Percentiles rank a stretch among this genome's conserved stretches.
These are phyloP conservation scores for Trematosphaeria pertusa DNA, from an alignment of 2,329 filamentous ascomycete species.

Conservation along the genomic window DNA sequence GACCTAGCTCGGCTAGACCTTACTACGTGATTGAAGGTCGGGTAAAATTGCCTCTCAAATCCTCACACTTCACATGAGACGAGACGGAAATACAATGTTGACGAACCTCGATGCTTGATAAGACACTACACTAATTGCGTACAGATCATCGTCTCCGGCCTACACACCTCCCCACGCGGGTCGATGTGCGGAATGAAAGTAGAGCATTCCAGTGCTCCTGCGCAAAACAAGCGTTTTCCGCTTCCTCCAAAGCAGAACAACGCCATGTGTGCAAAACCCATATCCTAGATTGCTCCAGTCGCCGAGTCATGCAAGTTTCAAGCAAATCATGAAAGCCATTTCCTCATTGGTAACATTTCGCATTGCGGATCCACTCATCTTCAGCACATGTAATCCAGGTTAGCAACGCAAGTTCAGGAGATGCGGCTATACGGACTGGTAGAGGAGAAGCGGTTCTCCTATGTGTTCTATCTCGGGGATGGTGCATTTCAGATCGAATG, in stretches of 20 bases:
- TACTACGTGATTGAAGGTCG: slow-evolving; percentile 3
- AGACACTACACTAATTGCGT: slow-evolving; percentile 41
- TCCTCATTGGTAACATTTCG: slow-evolving; percentile 44
- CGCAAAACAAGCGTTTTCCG: slow-evolving; percentile 9
- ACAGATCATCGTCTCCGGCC: slow-evolving; percentile 20
- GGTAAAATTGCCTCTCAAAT: slow-evolving; percentile 6
- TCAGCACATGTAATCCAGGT: slow-evolving; percentile 29
- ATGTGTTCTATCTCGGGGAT: slow-evolving; percentile 99
- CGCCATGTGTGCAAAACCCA: slow-evolving; percentile 36
- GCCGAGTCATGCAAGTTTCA: slow-evolving; percentile 46
- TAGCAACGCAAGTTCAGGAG: slow-evolving; percentile 10
- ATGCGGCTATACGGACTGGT: slow-evolving; percentile 59
- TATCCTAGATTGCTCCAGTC: slow-evolving; percentile 44
- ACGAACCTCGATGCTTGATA: slow-evolving; percentile 26
- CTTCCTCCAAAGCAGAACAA: slow-evolving; percentile 30
- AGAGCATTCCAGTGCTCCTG: slow-evolving; percentile 19
- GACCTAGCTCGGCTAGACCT: slow-evolving; percentile 29
- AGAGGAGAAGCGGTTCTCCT: slow-evolving; percentile 92
- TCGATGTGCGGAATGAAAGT: not conserved
- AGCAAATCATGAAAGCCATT: slow-evolving; percentile 46
- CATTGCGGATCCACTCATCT: too few relatives aligned
- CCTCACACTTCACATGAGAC: slow-evolving; percentile 6
- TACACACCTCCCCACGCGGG: not conserved
- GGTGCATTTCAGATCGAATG: slow-evolving; percentile 97
- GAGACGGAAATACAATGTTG: slow-evolving; percentile 1